Evolutionary conservation across 257 asterid species (phyloP).

Genomic region (Anisodus tanguticus): DNA sequence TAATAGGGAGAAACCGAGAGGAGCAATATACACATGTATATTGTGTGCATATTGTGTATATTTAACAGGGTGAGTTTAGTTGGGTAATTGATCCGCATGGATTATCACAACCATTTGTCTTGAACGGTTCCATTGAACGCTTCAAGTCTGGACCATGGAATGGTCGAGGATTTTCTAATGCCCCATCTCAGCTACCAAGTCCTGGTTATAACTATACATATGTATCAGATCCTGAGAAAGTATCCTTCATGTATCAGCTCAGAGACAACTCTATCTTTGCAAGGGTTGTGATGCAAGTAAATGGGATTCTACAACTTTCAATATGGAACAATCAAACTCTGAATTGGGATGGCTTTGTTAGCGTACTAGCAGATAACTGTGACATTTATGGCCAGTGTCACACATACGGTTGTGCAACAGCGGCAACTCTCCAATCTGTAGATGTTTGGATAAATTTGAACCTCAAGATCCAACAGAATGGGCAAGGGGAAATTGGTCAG

Average conservation of each 20-base stretch:
- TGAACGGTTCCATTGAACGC: conserved; percentile 21
- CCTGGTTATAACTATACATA: conserved; percentile 33
- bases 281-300: conserved; percentile 36
- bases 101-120: conserved; percentile 35
- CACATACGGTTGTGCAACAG: conserved; percentile 40
- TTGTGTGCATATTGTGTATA: no score
- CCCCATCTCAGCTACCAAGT: conserved; percentile 18
- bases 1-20: no score
- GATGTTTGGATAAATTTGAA: conserved; percentile 42
- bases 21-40: no score
- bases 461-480: conserved; percentile 33
- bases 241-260: conserved; percentile 37
- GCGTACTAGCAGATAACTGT: conserved; percentile 25
- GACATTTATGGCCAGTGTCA: conserved; percentile 37
- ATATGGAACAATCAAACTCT: conserved; percentile 39
- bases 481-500: conserved; percentile 35
- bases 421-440: conserved; percentile 28
- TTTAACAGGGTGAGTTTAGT: conserved; percentile 35
- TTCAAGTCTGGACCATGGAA: conserved; percentile 43
- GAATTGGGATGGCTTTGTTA: conserved; percentile 37
- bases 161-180: conserved; percentile 37
- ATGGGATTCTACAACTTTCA: conserved; percentile 29
- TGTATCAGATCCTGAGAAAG: conserved; percentile 16
- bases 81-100: conserved; percentile 35
- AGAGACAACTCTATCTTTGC: conserved; percentile 38